Base-by-base conservation (phyloP, 768 basidiomycete species). In the Mrakia frigida region DNA sequence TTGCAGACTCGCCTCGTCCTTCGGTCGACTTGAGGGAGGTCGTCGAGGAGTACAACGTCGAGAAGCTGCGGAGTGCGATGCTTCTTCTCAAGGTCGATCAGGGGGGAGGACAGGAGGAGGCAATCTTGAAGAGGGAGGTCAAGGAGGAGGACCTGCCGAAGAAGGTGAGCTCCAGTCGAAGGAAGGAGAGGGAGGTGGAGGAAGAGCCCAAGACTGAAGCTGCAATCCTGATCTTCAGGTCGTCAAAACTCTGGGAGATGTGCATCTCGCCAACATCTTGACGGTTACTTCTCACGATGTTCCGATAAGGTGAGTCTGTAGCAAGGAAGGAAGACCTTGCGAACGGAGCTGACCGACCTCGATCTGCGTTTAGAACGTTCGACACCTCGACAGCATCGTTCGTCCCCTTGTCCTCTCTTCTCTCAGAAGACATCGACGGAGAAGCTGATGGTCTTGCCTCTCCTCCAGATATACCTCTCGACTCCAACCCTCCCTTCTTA, bases 401-500 rank as follows among this genome's bases (percentile, higher is more conserved):
- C 39, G 75, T 67, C 23, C n/a, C 18, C 10, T 52, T 4, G 7
- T 14, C 23, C 6, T 21, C 31, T 31, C 3, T 16, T 28, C 10
- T 2, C 43, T 18, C 0, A 35, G n/a, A n/a, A n/a, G n/a, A n/a
- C 18, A 10, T 33, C 0, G n/a, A 33, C 35, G 14, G 23, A 52
- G 25, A 16, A 33, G n/a, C 50, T 31, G 14, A 25, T 56, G 33
- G 68, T 71, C 23, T 46, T 18, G 4, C 16, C 0, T 65, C 28
- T 7, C 25, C 28, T 7, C 25, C 46, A 77, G 75, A 14, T 78
- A 78, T 43, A 72, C 53, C 31, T 60, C 73, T 23, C 35, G 28
- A 14, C 31, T 43, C 28, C 41, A 53, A 14, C 78, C 76, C 1
- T 80, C 78, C 37, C 67, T 82, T 60, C 74, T 81, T 14, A 81